These are phyloP conservation scores for Flagelloscypha sp. DNA, from an alignment of 768 basidiomycete genomes.

Conservation along the genomic window DNA sequence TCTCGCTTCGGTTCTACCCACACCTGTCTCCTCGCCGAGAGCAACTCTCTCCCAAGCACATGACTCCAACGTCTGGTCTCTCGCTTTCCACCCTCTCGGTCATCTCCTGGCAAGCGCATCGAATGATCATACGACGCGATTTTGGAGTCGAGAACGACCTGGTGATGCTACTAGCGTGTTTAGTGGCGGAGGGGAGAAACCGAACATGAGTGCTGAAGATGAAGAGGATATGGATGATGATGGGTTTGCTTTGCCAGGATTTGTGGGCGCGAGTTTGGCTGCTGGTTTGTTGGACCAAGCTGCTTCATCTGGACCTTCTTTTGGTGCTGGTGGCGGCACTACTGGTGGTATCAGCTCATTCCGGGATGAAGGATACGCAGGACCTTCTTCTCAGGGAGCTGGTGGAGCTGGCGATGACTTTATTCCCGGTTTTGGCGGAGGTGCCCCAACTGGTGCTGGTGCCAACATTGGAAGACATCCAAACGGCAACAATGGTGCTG, in stretches of 20 bases:
- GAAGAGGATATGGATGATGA: conserved; percentile 68
- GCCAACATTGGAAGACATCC: conserved; percentile 24
- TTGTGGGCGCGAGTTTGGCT: conserved; percentile 23
- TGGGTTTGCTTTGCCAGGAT: conserved; percentile 70
- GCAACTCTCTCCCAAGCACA: conserved; percentile 92
- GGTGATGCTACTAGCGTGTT: conserved; percentile 77
- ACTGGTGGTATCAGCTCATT: conserved; percentile 17
- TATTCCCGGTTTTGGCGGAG: conserved; percentile 56
- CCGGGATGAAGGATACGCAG: conserved; percentile 16
- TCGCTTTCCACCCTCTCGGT: conserved; percentile 92
- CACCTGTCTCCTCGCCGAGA: conserved; percentile 49
- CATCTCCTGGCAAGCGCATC: conserved; percentile 89
- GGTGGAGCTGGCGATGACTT: conserved; percentile 40
- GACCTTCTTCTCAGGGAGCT: conserved; percentile 17
- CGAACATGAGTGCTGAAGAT: conserved; percentile 56
- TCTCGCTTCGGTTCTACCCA: conserved; percentile 23
- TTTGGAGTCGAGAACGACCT: conserved; percentile 91
- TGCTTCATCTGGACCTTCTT: conserved; percentile 25
- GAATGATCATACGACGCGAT: conserved; percentile 99
- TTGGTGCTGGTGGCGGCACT: conserved; percentile 22
- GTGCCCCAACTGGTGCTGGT: conserved; percentile 18
- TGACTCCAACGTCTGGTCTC: conserved; percentile 95
- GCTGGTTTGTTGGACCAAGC: conserved; percentile 15
- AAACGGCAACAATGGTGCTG: conserved; percentile 16
- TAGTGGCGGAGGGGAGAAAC: conserved; percentile 77